These are phyloP conservation scores for Coemansia sp. DNA, from an alignment of 192 early-diverging fungal species.

Conservation along the genomic window DNA sequence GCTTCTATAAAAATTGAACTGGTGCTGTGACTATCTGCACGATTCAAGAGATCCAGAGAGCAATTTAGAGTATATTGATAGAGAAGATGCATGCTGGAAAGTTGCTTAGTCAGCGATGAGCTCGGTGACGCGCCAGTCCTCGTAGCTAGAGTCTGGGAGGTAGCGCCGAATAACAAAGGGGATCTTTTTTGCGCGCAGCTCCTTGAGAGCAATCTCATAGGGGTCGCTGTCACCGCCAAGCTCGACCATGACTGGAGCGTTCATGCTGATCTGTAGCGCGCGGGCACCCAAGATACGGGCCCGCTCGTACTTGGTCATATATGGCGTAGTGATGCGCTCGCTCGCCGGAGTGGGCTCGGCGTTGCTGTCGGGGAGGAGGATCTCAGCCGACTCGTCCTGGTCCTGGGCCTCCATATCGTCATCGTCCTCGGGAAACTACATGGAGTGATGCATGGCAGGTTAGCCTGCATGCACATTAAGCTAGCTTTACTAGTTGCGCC, in stretches of 20 bases:
- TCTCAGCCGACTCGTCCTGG: slow-evolving; percentile 42
- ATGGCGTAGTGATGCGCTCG: slow-evolving; percentile 92
- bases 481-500: neutral
- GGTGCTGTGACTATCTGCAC: neutral
- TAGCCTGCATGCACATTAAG: neutral
- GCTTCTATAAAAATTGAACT: slow-evolving; percentile 4
- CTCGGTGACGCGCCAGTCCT: slow-evolving; percentile 93
- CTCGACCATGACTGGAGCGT: slow-evolving; percentile 97
- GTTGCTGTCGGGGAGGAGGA: slow-evolving; percentile 41
- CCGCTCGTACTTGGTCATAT: slow-evolving; percentile 99
- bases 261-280: slow-evolving; percentile 96
- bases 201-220: slow-evolving; percentile 90
- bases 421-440: slow-evolving; percentile 23
- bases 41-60: neutral
- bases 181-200: slow-evolving; percentile 88
- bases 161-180: slow-evolving; percentile 90
- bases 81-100: neutral
- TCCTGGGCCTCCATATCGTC: slow-evolving; percentile 30
- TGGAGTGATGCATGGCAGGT: neutral
- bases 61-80: neutral
- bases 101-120: slow-evolving; percentile 68
- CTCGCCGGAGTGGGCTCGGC: slow-evolving; percentile 46
- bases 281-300: slow-evolving; percentile 85
- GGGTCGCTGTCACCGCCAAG: slow-evolving; percentile 92
- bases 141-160: slow-evolving; percentile 89